Base-by-base conservation (phyloP, 192 early-diverging fungal species). In the Umbelopsis ramanniana region DNA sequence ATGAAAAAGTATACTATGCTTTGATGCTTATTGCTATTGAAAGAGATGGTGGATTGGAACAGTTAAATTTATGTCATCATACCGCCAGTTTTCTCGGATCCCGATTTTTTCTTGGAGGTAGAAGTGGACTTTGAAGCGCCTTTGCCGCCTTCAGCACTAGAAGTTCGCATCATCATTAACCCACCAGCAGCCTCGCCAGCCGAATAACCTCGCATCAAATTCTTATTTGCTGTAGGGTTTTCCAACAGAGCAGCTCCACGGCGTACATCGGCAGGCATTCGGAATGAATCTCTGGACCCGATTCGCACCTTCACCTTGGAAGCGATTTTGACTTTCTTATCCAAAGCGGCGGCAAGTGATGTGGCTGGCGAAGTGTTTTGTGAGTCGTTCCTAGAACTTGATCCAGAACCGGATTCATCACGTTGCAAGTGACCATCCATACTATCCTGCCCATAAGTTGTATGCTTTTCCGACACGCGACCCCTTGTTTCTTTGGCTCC, bases 151-250 rank as follows among this genome's bases (percentile, higher is more conserved):
- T 63, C 57, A 29, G 57, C 57, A 37, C 57, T 63, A 0, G 57
- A 63, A 19, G 57, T n/a, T 38, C 72, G 46, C 76, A 78, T 78
- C 76, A 78, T 78, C 11, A 78, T n/a, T 47, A 78, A 9, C 3
- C 76, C 76, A 33, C 76, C 76, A 35, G 72, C 76, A 1, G 72
- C 72, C 54, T 78, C 76, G 48, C 76, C 76, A 24, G 55, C 72
- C 33, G 72, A 72, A 55, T n/a, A 43, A 22, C 37, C 70, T 17
- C 43, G 52, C 70, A 63, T 37, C 33, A 63, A 37, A 14, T 6
- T 17, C 17, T 63, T 63, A 29, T 63, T 63, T 15, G 26, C 17
- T 35, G 23, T 37, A 2, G 29, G 12, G 12, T 37, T 63, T 12
- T 63, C 57, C 17, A 37, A 15, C n/a, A 63, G 5, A 2, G 57